phyloP scores from a whole-genome alignment of 192 early-diverging fungal species.

The Podila epigama region DNA sequence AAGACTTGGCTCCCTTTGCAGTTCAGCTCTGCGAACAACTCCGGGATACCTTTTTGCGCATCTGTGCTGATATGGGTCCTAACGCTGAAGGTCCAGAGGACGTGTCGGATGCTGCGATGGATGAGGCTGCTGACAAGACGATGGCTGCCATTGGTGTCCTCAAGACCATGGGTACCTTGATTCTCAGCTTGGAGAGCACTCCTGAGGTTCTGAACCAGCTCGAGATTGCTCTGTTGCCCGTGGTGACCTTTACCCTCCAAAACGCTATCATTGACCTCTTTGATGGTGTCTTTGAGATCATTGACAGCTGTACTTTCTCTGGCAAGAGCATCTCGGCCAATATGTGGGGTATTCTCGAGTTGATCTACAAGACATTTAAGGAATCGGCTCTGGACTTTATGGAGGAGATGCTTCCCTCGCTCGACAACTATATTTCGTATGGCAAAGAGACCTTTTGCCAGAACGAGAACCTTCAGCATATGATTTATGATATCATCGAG shows the following conservation, averaged over 20 bases:
- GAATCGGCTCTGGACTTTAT: constrained; percentile 85
- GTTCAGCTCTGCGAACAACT: constrained; percentile 88
- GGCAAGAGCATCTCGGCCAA: constrained; percentile 81
- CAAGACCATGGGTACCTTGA: constrained; percentile 88
- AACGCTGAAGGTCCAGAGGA: constrained; percentile 48
- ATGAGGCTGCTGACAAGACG: constrained; percentile 82
- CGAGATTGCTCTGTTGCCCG: constrained; percentile 80
- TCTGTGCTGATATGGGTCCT: constrained; percentile 65
- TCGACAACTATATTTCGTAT: constrained; percentile 91
- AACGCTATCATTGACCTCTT: constrained; percentile 81
- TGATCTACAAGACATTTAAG: constrained; percentile 82
- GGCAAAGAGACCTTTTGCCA: constrained; percentile 80
- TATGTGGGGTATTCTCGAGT: constrained; percentile 86
- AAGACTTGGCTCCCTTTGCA: constrained; percentile 92
- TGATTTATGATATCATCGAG: constrained; percentile 86
- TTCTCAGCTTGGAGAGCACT: constrained; percentile 84
- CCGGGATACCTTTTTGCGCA: constrained; percentile 85
- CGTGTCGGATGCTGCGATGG: constrained; percentile 60
- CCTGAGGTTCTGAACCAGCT: constrained; percentile 81
- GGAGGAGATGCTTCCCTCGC: constrained; percentile 88
- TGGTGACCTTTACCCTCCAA: constrained; percentile 81
- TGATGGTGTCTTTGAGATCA: constrained; percentile 87
- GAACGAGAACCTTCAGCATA: constrained; percentile 72
- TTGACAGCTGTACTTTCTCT: constrained; percentile 89
- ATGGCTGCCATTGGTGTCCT: constrained; percentile 90